A percentile compares a stretch with the other conserved stretches of the same genome.
Conservation (phyloP, 2,329 filamentous ascomycete species). For the Capronia epimyces region DNA sequence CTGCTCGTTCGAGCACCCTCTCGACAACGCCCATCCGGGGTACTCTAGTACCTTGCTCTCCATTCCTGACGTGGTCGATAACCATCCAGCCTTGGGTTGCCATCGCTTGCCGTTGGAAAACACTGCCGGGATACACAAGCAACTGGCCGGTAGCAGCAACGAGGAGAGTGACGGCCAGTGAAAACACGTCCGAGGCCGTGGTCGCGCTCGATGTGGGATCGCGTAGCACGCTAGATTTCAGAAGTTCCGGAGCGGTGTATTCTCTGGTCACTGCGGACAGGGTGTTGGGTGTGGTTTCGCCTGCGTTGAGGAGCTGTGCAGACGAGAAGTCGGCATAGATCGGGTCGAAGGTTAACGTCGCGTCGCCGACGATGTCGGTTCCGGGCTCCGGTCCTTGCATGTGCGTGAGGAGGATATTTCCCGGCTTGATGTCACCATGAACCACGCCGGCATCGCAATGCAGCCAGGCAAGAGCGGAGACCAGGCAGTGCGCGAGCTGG, state of each 20-base stretch:
- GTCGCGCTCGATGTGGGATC: slow-evolving; percentile 35
- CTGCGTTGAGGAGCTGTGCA: slow-evolving; percentile 30
- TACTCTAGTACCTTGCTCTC: slow-evolving; percentile 36
- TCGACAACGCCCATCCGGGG: slow-evolving; percentile 41
- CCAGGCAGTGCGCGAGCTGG: slow-evolving; percentile 38
- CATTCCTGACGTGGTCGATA: slow-evolving; percentile 38
- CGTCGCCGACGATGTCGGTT: not conserved
- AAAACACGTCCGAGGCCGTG: slow-evolving; percentile 42
- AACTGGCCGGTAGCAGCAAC: slow-evolving; percentile 43
- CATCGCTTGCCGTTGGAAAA: slow-evolving; percentile 41
- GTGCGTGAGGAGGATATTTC: slow-evolving; percentile 40
- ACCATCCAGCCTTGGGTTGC: slow-evolving; percentile 42
- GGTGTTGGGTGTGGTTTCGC: slow-evolving; percentile 23
- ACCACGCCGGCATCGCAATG: slow-evolving; percentile 39
- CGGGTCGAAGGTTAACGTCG: slow-evolving; percentile 25
- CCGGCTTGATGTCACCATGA: slow-evolving; percentile 47
- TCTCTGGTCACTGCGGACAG: slow-evolving; percentile 42
- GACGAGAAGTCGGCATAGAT: slow-evolving; percentile 45
- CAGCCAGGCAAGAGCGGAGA: slow-evolving; percentile 41
- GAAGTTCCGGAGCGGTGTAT: slow-evolving; percentile 44
- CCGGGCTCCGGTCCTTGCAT: slow-evolving; percentile 3
- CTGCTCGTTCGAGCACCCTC: slow-evolving; percentile 36
- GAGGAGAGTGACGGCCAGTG: slow-evolving; percentile 42
- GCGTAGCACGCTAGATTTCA: slow-evolving; percentile 34
- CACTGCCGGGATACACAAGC: slow-evolving; percentile 40